Evolutionary conservation across 2,329 filamentous ascomycete species (phyloP).

Genomic region (Colletotrichum endophyticum): DNA sequence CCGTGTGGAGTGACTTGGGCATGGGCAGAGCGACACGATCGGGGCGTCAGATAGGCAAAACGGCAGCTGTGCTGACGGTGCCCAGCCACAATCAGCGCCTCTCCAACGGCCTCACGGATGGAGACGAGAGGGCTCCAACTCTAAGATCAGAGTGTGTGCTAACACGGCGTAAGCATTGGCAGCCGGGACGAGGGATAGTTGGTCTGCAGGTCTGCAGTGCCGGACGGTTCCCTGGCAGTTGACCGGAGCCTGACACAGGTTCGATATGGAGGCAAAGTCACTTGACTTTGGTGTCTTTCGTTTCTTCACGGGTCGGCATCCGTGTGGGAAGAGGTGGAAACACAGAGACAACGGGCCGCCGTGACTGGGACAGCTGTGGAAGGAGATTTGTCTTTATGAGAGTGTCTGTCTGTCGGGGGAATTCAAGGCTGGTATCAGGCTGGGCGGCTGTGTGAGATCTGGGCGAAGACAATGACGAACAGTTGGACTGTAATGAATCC

Average conservation of each 20-base stretch:
- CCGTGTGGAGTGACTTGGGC: neutral
- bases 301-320: neutral
- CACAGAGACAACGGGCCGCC: conserved; percentile 10
- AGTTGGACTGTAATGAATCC: neutral
- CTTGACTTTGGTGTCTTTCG: conserved; percentile 4
- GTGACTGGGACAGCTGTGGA: neutral
- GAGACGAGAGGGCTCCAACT: neutral
- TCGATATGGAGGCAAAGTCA: neutral
- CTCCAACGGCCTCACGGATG: neutral
- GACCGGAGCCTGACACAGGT: neutral
- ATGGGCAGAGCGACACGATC: neutral
- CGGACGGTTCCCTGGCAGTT: neutral
- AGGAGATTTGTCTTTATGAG: neutral
- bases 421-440: neutral
- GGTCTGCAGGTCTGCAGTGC: neutral
- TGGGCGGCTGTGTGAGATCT: neutral
- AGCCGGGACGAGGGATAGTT: neutral
- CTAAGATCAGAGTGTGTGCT: neutral
- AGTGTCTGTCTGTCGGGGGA: neutral
- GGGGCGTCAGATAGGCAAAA: neutral
- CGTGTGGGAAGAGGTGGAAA: neutral
- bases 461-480: neutral
- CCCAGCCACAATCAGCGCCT: conserved; percentile 9
- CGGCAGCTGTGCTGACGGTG: neutral
- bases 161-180: neutral